These are phyloP conservation scores for Colletotrichum tofieldiae DNA, from an alignment of 2,329 filamentous ascomycete species.

Conservation along the genomic window DNA sequence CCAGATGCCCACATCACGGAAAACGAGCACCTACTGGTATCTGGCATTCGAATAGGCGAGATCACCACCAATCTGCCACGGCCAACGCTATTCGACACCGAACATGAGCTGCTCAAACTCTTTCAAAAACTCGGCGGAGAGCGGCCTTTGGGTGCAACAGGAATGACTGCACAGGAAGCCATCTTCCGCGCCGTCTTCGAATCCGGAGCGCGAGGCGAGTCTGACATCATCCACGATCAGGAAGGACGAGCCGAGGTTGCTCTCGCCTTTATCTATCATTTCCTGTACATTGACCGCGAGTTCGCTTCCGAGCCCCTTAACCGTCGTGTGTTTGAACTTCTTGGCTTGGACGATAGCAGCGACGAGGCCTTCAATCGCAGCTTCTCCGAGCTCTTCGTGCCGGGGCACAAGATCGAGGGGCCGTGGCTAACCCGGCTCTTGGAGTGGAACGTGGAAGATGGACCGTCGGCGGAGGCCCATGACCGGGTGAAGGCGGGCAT, in stretches of 20 bases:
- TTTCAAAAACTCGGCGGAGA: too few relatives aligned
- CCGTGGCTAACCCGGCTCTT: background rate
- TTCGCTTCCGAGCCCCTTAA: background rate
- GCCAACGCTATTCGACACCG: background rate
- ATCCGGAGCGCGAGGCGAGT: background rate
- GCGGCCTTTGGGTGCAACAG: too few relatives aligned
- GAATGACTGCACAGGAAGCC: background rate
- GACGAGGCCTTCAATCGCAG: background rate
- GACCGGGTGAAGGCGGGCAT: background rate
- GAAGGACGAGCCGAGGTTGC: background rate
- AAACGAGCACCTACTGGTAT: background rate
- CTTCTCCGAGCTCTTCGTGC: background rate
- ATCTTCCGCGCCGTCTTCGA: background rate
- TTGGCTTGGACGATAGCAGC: background rate
- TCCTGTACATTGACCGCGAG: background rate
- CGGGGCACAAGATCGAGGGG: background rate
- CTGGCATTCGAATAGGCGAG: slow-evolving; percentile 1
- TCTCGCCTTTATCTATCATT: background rate
- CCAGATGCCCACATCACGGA: background rate
- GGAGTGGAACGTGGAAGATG: background rate
- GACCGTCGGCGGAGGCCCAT: background rate
- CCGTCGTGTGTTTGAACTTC: background rate
- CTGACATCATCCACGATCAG: background rate
- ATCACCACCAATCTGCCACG: background rate
- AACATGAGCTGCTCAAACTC: background rate